Conservation (phyloP, 2,329 filamentous ascomycete species). For the Parastagonospora nodorum region DNA sequence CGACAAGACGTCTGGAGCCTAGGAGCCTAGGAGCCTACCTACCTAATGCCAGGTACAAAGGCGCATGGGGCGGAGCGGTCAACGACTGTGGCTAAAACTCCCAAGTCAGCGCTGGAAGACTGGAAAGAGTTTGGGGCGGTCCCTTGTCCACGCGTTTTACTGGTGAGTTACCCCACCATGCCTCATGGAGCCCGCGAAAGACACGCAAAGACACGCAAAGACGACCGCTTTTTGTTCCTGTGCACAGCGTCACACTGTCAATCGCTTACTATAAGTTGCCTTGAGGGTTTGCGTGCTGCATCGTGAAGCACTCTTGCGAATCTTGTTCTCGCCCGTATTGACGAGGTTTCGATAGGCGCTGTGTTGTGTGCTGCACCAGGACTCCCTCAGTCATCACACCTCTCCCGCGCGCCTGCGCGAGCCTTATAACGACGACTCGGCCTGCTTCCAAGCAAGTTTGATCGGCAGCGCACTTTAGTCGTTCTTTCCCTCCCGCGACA, state of each 20-base stretch:
- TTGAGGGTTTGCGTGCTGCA: conserved; percentile 5
- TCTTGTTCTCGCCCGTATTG: conserved; percentile 14
- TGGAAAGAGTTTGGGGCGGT: background rate
- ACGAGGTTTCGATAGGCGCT: conserved; percentile 11
- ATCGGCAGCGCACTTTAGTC: conserved; percentile 8
- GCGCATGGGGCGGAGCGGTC: conserved; percentile 21
- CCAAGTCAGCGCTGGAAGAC: conserved; percentile 4
- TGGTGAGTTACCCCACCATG: conserved; percentile 19
- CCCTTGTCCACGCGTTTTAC: conserved; percentile 13
- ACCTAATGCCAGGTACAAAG: conserved; percentile 7
- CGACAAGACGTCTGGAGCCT: background rate
- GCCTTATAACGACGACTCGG: conserved; percentile 19
- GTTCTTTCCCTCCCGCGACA: background rate
- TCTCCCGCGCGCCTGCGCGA: conserved; percentile 34
- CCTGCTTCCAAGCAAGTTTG: background rate
- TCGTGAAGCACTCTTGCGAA: background rate
- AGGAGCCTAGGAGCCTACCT: background rate
- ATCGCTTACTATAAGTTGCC: conserved; percentile 23
- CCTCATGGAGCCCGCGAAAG: conserved; percentile 19
- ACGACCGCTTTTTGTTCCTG: conserved; percentile 21
- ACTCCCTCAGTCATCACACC: conserved; percentile 27
- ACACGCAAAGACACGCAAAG: conserved; percentile 14
- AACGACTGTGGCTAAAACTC: conserved; percentile 10
- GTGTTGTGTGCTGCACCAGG: conserved; percentile 2
- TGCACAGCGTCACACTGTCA: conserved; percentile 14